Conservation (phyloP, 148 eudicot species). For the Dianthus caryophyllus region DNA sequence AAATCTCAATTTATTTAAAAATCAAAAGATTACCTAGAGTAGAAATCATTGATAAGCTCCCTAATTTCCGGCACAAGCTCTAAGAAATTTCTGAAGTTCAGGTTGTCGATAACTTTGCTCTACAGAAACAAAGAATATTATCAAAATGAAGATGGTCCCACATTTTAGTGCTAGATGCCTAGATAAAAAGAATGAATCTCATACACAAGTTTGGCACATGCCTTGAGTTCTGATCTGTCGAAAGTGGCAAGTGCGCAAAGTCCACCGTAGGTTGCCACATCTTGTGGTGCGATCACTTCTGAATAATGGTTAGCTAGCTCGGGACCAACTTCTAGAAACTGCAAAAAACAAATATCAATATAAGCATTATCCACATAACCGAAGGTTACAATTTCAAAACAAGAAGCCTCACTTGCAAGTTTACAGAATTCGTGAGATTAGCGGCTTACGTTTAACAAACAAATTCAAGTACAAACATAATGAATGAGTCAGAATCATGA, state of each 20-base stretch:
- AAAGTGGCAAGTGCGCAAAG: conserved; percentile 97
- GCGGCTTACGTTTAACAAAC: neutral
- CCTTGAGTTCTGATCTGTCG: conserved; percentile 93
- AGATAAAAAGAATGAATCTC: no score
- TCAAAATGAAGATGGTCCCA: conserved; percentile 5
- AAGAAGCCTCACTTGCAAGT: neutral
- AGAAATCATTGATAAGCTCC: conserved; percentile 87
- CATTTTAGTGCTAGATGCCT: no score
- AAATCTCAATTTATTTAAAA: no score
- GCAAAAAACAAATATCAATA: no score
- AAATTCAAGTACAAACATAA: neutral
- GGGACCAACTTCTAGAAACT: conserved; percentile 85
- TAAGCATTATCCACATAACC: no score
- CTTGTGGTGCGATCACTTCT: conserved; percentile 93
- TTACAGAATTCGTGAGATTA: neutral
- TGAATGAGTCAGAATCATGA: neutral
- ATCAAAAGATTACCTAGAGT: conserved; percentile 75
- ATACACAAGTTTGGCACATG: conserved; percentile 19
- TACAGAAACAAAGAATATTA: conserved; percentile 31
- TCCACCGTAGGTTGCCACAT: conserved; percentile 96
- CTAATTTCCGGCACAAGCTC: conserved; percentile 96
- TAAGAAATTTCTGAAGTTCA: conserved; percentile 79
- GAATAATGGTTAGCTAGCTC: conserved; percentile 78
- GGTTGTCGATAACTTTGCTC: conserved; percentile 89
- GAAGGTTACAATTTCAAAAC: no score